These are phyloP conservation scores for Metroxylon sagu DNA, from an alignment of 176 grass and related monocot species.

Conservation along the genomic window DNA sequence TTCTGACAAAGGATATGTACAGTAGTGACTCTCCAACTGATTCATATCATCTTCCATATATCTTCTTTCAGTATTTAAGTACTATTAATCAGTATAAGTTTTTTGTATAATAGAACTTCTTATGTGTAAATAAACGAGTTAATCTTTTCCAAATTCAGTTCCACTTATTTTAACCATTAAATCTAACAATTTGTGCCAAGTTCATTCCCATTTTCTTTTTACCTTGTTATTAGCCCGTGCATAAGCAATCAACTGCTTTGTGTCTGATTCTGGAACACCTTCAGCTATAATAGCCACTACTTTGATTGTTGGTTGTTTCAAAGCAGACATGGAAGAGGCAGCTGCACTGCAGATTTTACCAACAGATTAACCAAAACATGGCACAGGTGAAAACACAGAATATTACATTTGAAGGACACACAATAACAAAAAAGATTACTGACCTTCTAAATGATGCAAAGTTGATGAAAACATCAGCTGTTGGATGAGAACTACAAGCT, in stretches of 20 bases:
- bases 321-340: constrained; percentile 88
- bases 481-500: constrained; percentile 79
- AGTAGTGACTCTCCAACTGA: not conserved
- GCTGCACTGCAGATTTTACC: constrained; percentile 60
- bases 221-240: constrained; percentile 94
- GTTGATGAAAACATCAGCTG: constrained; percentile 98
- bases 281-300: constrained; percentile 97
- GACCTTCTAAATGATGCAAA: constrained; percentile 94
- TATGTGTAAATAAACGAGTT: no score
- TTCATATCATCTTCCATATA: constrained; percentile 4
- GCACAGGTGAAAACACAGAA: no score
- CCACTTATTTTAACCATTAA: no score
- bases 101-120: not conserved
- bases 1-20: no score
- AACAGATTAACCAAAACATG: constrained; percentile 7
- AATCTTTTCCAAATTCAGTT: no score
- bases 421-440: constrained; percentile 14
- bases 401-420: no score
- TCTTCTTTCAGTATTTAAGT: not conserved
- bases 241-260: constrained; percentile 90
- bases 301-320: constrained; percentile 88
- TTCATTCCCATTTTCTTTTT: not conserved
- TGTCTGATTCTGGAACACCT: constrained; percentile 90
- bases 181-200: no score
- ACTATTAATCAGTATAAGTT: not conserved